Evolutionary conservation across 2,329 filamentous ascomycete species (phyloP), one percentile per base, ranked within the genome.

Genomic region (Venturia carpophila): DNA sequence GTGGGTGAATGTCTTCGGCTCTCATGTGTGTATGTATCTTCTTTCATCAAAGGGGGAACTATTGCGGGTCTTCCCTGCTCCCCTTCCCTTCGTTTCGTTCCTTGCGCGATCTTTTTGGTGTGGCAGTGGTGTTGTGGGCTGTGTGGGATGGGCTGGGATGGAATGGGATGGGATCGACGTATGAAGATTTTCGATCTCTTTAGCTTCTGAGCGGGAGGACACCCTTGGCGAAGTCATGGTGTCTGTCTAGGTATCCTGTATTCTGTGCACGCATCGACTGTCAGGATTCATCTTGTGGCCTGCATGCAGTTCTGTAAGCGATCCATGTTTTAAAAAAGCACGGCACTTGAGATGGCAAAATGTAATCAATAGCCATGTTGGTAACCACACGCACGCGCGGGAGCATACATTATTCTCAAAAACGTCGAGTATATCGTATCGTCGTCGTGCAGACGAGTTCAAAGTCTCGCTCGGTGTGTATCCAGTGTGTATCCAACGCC

Each of bases 1-100:
- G 37, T n/a, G 52, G 52, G n/a, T n/a, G n/a, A 37, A 27, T 11
- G 10, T 58, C 5, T 58, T n/a, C 52, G 5, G 30, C 37, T 58
- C 52, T 58, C 27, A 58, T 37, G 52, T 58, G 52, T 58, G 52
- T 37, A 58, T 58, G 52, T 58, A 58, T 30, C 15, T 52, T 58
- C 30, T n/a, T 13, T 30, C 47, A 52, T 10, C 5, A n/a, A 15
- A 15, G 52, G 37, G 17, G 52, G 17, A n/a, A 34, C 30, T 37
- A n/a, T 37, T 19, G 49, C 34, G 52, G 19, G 47, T 7, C 17
- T 37, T n/a, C 52, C 37, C 30, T 58, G 52, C 52, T 37, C 52
- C 19, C 24, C 27, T 19, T 58, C 49, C 24, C 19, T 37, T 5
- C 30, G 30, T 3, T 34, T 34, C n/a, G 17, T 37, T 56, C 27